Evolutionary conservation across 2,329 filamentous ascomycete genomes (phyloP).

Genomic region (Fusarium agapanthi): DNA sequence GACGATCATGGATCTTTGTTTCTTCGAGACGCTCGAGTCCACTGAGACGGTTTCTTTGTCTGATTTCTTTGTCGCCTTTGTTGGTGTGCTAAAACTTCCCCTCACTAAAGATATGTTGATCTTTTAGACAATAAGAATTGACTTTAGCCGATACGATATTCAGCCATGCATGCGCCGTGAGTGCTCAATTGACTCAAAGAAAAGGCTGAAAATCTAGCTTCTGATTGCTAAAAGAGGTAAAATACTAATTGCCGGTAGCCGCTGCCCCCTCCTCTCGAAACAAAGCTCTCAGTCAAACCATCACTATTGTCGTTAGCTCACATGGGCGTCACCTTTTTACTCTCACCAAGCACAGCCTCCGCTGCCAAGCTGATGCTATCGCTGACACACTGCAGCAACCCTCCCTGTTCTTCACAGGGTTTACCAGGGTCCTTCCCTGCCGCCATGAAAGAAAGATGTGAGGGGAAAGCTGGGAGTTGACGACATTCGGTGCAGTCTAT

Average conservation of each 20-base stretch:
- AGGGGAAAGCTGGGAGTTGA: constrained; percentile 10
- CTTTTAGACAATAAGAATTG: constrained; percentile 20
- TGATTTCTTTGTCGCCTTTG: background rate
- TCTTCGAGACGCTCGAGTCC: constrained; percentile 10
- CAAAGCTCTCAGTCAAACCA: constrained; percentile 29
- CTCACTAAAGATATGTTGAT: constrained; percentile 12
- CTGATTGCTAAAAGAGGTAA: background rate
- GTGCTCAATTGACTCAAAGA: constrained; percentile 18
- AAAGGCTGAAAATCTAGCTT: constrained; percentile 16
- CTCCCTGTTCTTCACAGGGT: constrained; percentile 15
- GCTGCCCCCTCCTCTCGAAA: constrained; percentile 42
- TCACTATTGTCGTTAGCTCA: constrained; percentile 15
- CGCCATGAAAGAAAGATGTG: constrained; percentile 2
- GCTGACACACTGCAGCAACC: constrained; percentile 39
- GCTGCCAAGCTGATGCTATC: constrained; percentile 38
- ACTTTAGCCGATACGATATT: constrained; percentile 19
- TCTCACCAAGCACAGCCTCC: constrained; percentile 37
- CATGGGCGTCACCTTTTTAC: background rate
- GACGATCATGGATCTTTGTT: constrained; percentile 18
- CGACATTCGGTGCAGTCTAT: background rate
- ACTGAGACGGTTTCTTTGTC: constrained; percentile 12
- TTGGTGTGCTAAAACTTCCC: background rate
- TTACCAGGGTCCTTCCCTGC: constrained; percentile 35
- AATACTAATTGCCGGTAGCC: constrained; percentile 30
- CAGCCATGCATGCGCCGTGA: constrained; percentile 2